Evolutionary conservation across 169 alveolate species (phyloP), one percentile per base, ranked within the genome.

Genomic region (Plasmodium berghei): DNA sequence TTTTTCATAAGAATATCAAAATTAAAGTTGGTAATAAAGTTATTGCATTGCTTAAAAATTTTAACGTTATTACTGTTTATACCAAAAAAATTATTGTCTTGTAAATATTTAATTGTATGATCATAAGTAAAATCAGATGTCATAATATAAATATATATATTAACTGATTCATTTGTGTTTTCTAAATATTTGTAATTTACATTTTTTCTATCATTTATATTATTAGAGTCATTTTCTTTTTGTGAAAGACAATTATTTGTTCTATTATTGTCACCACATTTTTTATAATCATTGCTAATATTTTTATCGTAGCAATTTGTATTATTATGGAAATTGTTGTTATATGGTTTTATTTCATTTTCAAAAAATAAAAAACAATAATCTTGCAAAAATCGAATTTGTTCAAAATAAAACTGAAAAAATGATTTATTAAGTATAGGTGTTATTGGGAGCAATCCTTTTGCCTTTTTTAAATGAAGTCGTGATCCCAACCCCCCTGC

Each of bases 401-500:
- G 77, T 59, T 93, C 96, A 26, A 93, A 74, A 64, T 89, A 93
- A 48, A 88, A 71, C 70, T 93, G 96, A 55, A 93, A 83, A 58
- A 93, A 89, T 10, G 94, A 87, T 89, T 93, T 93, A 54, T 90
- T 46, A 24, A 63, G 63, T 24, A 91, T 66, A 16, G 93, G 92
- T 3, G 95, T 88, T 9, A 93, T 77, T 61, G 92, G 94, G 18
- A 93, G 61, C 18, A 90, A 54, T 26, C 94, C 92, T 74, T 93
- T 93, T 5, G 93, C 90, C 14, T 73, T 62, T 28, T 58, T 58
- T 20, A 72, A 48, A 5, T 93, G 93, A 45, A 93, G 70, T 5
- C 96, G 40, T 34, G 94, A 87, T 4, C 94, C 94, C 58, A 73
- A 83, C 5, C 96, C 96, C 18, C 96, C 96, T 22, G 96, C 90